Base-by-base conservation (phyloP, 1,284 basidiomycete species). In the Abortiporus biennis region DNA sequence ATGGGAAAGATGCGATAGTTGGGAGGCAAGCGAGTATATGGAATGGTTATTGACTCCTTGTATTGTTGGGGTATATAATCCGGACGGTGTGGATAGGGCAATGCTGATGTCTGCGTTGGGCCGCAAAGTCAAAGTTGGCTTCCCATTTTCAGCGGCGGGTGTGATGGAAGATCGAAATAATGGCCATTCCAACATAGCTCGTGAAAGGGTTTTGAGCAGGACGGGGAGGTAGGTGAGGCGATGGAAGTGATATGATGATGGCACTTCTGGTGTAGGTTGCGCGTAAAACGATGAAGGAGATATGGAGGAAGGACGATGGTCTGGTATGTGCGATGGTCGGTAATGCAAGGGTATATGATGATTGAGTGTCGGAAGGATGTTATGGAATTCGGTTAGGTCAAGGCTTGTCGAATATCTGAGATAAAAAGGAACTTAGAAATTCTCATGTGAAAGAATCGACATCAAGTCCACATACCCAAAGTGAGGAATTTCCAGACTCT, bases 41-140 rank as follows among this genome's bases (percentile, higher is more conserved):
- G 76, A 79, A 23, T 71, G 64, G 0, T 65, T 63, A 55, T 89
- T 73, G 16, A 80, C 76, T 35, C 66, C 57, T n/a, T 74, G 71
- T 15, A 96, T 65, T 4, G 88, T 86, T 0, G 93, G 93, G 0
- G 92, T 92, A 56, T 94, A 87, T 11, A 96, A 76, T 0, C 92
- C 92, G 0, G 83, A 83, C 0, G 87, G 85, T 1, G 90, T 92
- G 15, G 82, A 83, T 4, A 92, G 70, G 0, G 85, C 88, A 47
- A 93, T 70, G 30, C 71, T 72, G 54, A 92, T 81, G 62, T 90
- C 85, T 9, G 83, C 70, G 32, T 73, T 67, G 2, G 83, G 79
- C 12, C 86, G 82, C 46, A 91, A 61, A 1, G 78, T 81, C 1
- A 87, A 63, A 0, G 75, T 74, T 0, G 85, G 83, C 54, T 80